These are phyloP conservation scores for Cladophialophora psammophila DNA, from an alignment of 2,329 filamentous ascomycete genomes.

Conservation along the genomic window DNA sequence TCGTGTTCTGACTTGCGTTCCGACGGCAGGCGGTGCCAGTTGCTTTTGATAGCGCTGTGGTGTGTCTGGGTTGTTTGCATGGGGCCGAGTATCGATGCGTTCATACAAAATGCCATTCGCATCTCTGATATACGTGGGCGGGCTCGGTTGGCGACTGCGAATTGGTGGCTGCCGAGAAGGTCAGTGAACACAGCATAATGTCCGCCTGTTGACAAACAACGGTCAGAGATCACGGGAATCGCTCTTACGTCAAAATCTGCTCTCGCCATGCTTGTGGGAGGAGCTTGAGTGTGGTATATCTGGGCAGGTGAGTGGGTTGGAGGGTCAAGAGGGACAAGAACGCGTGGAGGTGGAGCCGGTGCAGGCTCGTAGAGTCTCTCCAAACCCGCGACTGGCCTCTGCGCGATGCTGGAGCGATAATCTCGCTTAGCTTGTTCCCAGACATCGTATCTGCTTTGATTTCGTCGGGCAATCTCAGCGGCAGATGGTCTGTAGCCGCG, in stretches of 20 bases:
- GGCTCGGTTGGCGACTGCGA: slow-evolving; percentile 27
- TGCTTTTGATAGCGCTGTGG: slow-evolving; percentile 25
- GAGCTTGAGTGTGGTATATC: slow-evolving; percentile 19
- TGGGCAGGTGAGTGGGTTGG: slow-evolving; percentile 16
- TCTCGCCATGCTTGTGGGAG: slow-evolving; percentile 18
- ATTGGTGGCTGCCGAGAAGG: slow-evolving; percentile 25
- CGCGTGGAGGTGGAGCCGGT: slow-evolving; percentile 19
- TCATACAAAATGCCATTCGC: slow-evolving; percentile 36
- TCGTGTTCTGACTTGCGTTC: slow-evolving; percentile 26
- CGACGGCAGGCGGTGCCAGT: slow-evolving; percentile 7
- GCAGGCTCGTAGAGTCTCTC: slow-evolving; percentile 35
- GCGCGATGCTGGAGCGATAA: slow-evolving; percentile 34
- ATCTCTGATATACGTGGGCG: slow-evolving; percentile 34
- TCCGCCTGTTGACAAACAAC: not conserved
- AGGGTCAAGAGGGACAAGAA: slow-evolving; percentile 33
- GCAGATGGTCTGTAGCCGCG: slow-evolving; percentile 39
- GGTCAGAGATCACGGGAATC: not conserved
- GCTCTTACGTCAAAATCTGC: slow-evolving; percentile 33
- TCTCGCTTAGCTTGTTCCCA: slow-evolving; percentile 54
- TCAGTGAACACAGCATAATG: slow-evolving; percentile 18
- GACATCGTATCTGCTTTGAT: slow-evolving; percentile 56
- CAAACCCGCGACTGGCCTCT: slow-evolving; percentile 24
- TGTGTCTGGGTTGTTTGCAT: slow-evolving; percentile 13
- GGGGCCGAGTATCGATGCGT: slow-evolving; percentile 26
- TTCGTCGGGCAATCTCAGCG: slow-evolving; percentile 51